Evolutionary conservation across 805 yeast species (phyloP).

Genomic region (Yarrowia sp.): DNA sequence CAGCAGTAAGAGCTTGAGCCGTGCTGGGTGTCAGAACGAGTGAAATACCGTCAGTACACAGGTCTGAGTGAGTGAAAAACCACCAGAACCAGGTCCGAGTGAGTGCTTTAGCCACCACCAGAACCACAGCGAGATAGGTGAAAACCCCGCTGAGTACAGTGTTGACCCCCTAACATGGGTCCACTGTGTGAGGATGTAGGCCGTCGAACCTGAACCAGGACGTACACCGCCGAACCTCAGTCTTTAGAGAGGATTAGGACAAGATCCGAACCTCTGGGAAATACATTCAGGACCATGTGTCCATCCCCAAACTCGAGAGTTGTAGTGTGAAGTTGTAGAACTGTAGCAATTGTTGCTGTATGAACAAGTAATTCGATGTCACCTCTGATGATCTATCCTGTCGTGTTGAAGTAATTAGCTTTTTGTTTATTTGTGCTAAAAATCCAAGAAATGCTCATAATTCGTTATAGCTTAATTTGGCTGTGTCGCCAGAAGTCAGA

Average conservation of each 20-base stretch:
- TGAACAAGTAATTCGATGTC: too few relatives aligned
- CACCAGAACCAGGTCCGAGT: too few relatives aligned
- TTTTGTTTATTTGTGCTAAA: too few relatives aligned
- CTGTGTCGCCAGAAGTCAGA: too few relatives aligned
- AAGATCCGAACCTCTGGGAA: slow-evolving; percentile 27
- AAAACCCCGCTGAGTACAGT: background rate
- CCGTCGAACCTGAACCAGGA: slow-evolving; percentile 21
- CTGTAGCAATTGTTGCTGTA: background rate
- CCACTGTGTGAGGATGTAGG: slow-evolving; percentile 29
- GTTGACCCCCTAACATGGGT: slow-evolving; percentile 17
- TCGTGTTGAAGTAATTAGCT: too few relatives aligned
- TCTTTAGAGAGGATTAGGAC: slow-evolving; percentile 15
- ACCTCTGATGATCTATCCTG: too few relatives aligned
- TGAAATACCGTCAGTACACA: too few relatives aligned
- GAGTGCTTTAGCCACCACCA: too few relatives aligned
- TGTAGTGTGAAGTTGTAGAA: background rate
- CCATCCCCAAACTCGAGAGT: slow-evolving; percentile 8
- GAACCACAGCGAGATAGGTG: too few relatives aligned
- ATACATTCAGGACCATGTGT: slow-evolving; percentile 23
- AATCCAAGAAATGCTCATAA: too few relatives aligned
- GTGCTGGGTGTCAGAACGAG: background rate
- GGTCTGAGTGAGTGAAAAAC: too few relatives aligned
- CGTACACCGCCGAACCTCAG: slow-evolving; percentile 19
- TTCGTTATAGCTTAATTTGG: too few relatives aligned
- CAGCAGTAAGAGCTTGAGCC: slow-evolving; percentile 10